These are phyloP conservation scores for Prunus campanulata DNA, from an alignment of 306 rosid genomes.

Conservation along the genomic window DNA sequence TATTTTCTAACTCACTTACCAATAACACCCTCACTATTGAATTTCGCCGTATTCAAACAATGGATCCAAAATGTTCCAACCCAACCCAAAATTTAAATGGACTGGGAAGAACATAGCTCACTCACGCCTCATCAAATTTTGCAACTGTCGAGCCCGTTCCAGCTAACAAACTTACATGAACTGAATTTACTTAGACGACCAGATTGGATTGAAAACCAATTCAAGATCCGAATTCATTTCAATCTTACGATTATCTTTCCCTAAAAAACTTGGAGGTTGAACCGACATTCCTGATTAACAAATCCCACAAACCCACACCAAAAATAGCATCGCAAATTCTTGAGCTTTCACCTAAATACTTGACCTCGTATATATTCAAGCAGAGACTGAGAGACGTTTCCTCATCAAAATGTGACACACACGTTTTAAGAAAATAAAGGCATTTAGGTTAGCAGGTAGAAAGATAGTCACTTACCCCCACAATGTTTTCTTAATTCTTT, in stretches of 20 bases:
- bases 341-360: not conserved
- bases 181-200: too few species aligned
- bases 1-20: not conserved
- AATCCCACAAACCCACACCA: not conserved
- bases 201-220: too few species aligned
- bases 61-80: too few species aligned
- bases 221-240: not conserved
- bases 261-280: too few species aligned
- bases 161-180: too few species aligned
- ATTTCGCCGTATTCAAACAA: too few species aligned
- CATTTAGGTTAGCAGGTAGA: slow-evolving; percentile 3
- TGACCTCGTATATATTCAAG: not conserved
- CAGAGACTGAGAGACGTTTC: not conserved
- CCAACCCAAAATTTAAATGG: too few species aligned
- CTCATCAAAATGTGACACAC: not conserved
- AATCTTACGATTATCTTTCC: not conserved
- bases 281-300: not conserved
- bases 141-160: too few species aligned
- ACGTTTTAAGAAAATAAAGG: not conserved
- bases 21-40: not conserved
- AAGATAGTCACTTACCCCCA: not conserved
- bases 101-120: too few species aligned
- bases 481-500: too few species aligned
- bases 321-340: not conserved
- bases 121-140: too few species aligned